A percentile compares a stretch with the other conserved stretches of the same genome.
These are phyloP conservation scores for Saccharum officinarum DNA, from an alignment of 176 grass and related monocot genomes.

Conservation along the genomic window DNA sequence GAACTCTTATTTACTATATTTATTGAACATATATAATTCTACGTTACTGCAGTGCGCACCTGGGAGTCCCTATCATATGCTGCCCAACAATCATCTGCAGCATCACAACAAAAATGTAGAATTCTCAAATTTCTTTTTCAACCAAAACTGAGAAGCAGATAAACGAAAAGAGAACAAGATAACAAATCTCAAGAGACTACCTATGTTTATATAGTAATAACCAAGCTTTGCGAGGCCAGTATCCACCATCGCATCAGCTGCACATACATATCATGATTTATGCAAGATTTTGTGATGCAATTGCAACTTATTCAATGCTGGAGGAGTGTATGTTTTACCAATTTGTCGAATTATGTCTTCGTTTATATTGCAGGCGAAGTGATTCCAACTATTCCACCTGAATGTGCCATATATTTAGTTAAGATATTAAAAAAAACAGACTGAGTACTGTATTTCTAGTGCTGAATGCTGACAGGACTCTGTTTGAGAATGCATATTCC, in stretches of 20 bases:
- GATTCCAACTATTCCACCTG: conserved; percentile 63
- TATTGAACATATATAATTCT: not conserved
- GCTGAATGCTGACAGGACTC: not conserved
- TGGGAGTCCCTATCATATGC: conserved; percentile 40
- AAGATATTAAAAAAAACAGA: not conserved
- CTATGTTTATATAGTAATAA: conserved; percentile 50
- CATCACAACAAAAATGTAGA: not conserved
- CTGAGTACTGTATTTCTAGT: not conserved
- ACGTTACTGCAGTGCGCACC: not conserved
- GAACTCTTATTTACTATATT: not conserved
- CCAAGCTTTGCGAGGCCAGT: conserved; percentile 51
- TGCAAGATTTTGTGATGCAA: not conserved
- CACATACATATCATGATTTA: not conserved
- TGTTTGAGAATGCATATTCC: not conserved
- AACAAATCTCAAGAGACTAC: conserved; percentile 1
- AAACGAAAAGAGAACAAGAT: not conserved
- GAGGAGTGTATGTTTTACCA: not conserved
- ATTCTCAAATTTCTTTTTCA: not conserved
- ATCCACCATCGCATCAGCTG: conserved; percentile 55
- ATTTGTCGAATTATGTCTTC: conserved; percentile 38
- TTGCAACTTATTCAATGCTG: not conserved
- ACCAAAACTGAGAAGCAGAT: not conserved
- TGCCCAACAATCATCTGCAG: conserved; percentile 56
- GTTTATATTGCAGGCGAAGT: conserved; percentile 43
- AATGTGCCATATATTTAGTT: not conserved